These are phyloP conservation scores for Colletotrichum sojae DNA, from an alignment of 2,329 filamentous ascomycete species.

Conservation along the genomic window DNA sequence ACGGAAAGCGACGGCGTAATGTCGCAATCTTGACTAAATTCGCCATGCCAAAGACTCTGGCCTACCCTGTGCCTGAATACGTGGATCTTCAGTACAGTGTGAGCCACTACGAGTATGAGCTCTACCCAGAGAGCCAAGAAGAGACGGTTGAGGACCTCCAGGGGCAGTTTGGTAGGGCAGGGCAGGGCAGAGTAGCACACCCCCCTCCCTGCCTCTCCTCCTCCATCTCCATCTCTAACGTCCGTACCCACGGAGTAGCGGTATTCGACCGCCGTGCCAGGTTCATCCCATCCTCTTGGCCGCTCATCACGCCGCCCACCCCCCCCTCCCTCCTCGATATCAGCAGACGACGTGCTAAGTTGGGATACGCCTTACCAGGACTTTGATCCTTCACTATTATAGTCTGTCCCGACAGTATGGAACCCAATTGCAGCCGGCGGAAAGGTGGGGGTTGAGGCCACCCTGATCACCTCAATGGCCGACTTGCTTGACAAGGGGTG, in stretches of 20 bases:
- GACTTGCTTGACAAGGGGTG: slow-evolving; percentile 8
- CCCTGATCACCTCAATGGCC: slow-evolving; percentile 16
- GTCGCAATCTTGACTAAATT: neutral
- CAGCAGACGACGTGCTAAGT: neutral
- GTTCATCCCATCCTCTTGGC: slow-evolving; percentile 8
- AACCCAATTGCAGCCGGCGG: slow-evolving; percentile 12
- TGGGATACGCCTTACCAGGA: slow-evolving; percentile 26
- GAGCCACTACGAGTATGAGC: too few species aligned
- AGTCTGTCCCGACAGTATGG: slow-evolving; percentile 20
- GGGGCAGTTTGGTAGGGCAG: too few species aligned
- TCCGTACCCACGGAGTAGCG: too few species aligned
- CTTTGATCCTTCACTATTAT: slow-evolving; percentile 6
- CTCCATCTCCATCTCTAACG: neutral
- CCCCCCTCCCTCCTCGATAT: neutral
- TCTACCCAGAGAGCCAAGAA: too few species aligned
- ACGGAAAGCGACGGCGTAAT: neutral
- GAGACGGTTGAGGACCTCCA: too few species aligned
- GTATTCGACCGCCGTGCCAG: neutral
- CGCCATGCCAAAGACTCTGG: too few species aligned
- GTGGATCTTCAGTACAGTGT: too few species aligned
- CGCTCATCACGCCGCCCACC: slow-evolving; percentile 1
- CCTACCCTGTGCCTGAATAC: too few species aligned
- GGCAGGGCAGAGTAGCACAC: neutral
- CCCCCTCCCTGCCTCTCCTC: neutral
- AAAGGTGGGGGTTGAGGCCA: neutral